Base-by-base conservation (phyloP, 1,139 yeast genomes). In the Scheffersomyces parashehatae region DNA sequence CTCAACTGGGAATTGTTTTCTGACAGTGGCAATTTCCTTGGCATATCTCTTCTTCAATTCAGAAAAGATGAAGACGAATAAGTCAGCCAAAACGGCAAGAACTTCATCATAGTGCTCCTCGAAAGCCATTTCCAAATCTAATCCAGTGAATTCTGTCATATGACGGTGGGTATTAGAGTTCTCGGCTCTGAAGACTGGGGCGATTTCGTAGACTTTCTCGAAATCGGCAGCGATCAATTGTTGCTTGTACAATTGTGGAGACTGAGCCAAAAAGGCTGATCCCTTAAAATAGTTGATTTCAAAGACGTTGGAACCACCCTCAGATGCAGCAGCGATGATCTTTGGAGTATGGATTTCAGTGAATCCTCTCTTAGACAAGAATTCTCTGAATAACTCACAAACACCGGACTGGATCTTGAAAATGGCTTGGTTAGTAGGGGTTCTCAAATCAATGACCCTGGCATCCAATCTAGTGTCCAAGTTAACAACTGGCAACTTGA, bases 111-210 rank as follows among this genome's bases (percentile, higher is more conserved):
- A 93, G 70, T 93, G 97, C 72, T 91, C 97, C 73, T 93, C 98
- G 64, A 93, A 88, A 6, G 97, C 88, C 96, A 95, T 89, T 71
- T 93, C 99, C 74, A 93, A 73, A 78, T 93, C 99, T 60, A 95
- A 83, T 46, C 99, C 99, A 48, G 87, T 88, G 68, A 93, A 93
- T 70, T 93, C 99, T 46, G 99, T 93, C 97, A 93, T 86, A 70
- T 93, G 99, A 73, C 99, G 91, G 69, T 93, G 98, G 28, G 99
- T 93, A 75, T 93, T 90, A 52, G 98, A 91, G 77, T 93, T 93
- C 70, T 93, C 99, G 46, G 99, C 99, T 71, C 99, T 83, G 81
- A 93, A 93, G 43, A 93, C 99, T 39, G 99, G 98, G 1, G 95
- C 98, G 59, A 93, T 80, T 74, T 93, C 99, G 63, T 83, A 95